Evolutionary conservation across 805 yeast species (phyloP).

Genomic region (Ogataea haglerorum): DNA sequence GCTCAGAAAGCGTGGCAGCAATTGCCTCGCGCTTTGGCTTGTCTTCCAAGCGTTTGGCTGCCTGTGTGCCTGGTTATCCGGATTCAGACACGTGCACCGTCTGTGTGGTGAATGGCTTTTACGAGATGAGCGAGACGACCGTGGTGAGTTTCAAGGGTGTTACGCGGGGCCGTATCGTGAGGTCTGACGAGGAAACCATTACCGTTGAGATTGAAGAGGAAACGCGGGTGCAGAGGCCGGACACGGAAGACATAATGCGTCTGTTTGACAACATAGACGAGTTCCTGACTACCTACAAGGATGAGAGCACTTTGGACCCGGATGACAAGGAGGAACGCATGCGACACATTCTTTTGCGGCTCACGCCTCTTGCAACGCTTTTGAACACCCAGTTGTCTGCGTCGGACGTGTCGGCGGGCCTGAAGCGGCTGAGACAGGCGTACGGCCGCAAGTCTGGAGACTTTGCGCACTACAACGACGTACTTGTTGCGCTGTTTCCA

Average conservation of each 20-base stretch:
- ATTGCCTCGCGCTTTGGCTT: slow-evolving; percentile 2
- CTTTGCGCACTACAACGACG: slow-evolving; percentile 22
- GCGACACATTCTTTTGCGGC: slow-evolving; percentile 37
- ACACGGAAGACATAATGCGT: slow-evolving; percentile 1
- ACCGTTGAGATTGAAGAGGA: neutral
- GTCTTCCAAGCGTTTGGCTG: slow-evolving; percentile 19
- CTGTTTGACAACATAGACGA: slow-evolving; percentile 22
- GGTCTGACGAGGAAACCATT: slow-evolving; percentile 4
- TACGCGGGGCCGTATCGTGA: slow-evolving; percentile 37
- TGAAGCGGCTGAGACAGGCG: slow-evolving; percentile 21
- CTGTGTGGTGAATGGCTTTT: slow-evolving; percentile 45
- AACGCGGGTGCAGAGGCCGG: slow-evolving; percentile 1
- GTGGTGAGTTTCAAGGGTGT: slow-evolving; percentile 49
- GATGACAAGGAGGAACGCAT: slow-evolving; percentile 5
- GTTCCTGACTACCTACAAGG: slow-evolving; percentile 36
- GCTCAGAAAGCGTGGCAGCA: neutral
- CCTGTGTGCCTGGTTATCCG: slow-evolving; percentile 28
- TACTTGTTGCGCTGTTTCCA: slow-evolving; percentile 31
- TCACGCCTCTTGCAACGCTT: slow-evolving; percentile 60
- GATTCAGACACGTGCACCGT: slow-evolving; percentile 34
- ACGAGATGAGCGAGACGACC: slow-evolving; percentile 41
- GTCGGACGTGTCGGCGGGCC: slow-evolving; percentile 32
- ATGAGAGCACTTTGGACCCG: slow-evolving; percentile 3
- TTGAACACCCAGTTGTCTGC: slow-evolving; percentile 48
- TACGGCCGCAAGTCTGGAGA: slow-evolving; percentile 6